Evolutionary conservation across 1,284 basidiomycete genomes (phyloP).

Genomic region (Austroboletus niveus): DNA sequence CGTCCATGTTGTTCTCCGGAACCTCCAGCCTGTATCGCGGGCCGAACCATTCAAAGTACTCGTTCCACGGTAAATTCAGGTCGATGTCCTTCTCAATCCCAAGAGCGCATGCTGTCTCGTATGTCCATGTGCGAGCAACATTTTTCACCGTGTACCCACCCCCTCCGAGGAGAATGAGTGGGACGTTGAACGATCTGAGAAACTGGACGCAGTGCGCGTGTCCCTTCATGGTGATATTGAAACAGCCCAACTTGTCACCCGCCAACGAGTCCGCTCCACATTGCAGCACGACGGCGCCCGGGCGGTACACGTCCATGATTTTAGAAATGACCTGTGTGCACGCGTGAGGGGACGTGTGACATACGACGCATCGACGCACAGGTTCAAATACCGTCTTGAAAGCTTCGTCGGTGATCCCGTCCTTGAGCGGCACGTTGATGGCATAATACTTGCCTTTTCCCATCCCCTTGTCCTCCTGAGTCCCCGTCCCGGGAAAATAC

Average conservation of each 20-base stretch:
- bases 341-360: conserved; percentile 1
- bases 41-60: conserved; percentile 98
- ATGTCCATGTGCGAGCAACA: conserved; percentile 93
- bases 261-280: conserved; percentile 96
- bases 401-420: conserved; percentile 87
- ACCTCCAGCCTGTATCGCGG: conserved; percentile 95
- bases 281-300: conserved; percentile 89
- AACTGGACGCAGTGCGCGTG: conserved; percentile 92
- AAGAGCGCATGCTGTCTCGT: conserved; percentile 93
- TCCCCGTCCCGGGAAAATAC: conserved; percentile 95
- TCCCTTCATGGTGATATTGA: conserved; percentile 94
- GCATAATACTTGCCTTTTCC: conserved; percentile 89
- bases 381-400: conserved; percentile 88
- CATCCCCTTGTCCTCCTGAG: conserved; percentile 82
- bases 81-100: conserved; percentile 80
- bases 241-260: conserved; percentile 94
- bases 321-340: conserved; percentile 70
- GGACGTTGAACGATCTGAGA: conserved; percentile 82
- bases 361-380: conserved; percentile 44
- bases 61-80: conserved; percentile 88
- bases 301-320: conserved; percentile 89
- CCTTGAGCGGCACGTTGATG: conserved; percentile 91
- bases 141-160: conserved; percentile 98
- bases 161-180: conserved; percentile 90
- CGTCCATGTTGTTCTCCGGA: conserved; percentile 90